Base-by-base conservation (phyloP, 169 alveolate genomes). In the Plasmodium coatneyi region DNA sequence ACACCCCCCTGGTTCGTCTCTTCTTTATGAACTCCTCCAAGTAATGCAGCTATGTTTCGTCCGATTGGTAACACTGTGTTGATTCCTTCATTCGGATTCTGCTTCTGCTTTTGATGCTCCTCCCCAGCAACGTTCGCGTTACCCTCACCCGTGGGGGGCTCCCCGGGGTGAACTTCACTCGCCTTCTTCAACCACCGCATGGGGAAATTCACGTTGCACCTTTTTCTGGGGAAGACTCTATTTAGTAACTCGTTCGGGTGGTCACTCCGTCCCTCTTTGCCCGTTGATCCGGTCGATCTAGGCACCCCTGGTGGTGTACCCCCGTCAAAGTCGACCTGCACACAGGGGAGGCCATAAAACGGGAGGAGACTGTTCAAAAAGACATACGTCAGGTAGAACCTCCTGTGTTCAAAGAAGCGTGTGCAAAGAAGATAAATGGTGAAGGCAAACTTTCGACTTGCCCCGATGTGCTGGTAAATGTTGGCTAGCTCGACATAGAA, bases 361-460 rank as follows among this genome's bases (percentile, higher is more conserved):
- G 95, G 95, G 10, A 91, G 19, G 6, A 91, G 12, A 34, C 78
- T 80, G 25, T 91, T 91, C 6, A 91, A 76, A 70, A 91, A 36
- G 34, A 80, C 74, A 41, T 72, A 81, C 25, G 95, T 25, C 28
- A 91, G 16, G 60, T 39, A 91, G 60, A n/a, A 91, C 72, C 41
- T 70, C 60, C 60, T 91, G 22, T 71, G 46, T 10, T n/a, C 12
- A 25, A 41, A 91, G 52, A 91, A 91, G 7, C 56, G 28, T 7
- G 76, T 14, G 39, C 95, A 91, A 25, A 91, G 39, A 5, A 91
- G 39, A 71, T 91, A 91, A 14, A 80, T 76, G 3, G 90, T 66
- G 41, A 91, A 91, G n/a, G 95, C 19, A 49, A 91, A 80, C 56
- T 91, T 91, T 1, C 95, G 56, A 25, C 49, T 80, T 5, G 95